Base-by-base conservation (phyloP, 2,329 filamentous ascomycete genomes). In the Teratosphaeria epicoccoides region DNA sequence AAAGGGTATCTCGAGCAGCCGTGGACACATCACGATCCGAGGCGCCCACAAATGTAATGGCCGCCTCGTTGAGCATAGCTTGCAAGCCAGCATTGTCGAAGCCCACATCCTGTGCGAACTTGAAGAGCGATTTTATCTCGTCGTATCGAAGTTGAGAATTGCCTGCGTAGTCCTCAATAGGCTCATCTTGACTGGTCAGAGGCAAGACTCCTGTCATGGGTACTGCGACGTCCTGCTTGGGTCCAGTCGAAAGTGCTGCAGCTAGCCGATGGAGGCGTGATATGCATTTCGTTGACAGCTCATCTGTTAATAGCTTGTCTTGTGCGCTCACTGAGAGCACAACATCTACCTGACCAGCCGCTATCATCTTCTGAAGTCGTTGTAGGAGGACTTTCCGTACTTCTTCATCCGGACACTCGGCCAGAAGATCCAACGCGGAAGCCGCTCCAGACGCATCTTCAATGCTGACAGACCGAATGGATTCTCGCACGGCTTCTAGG, bases 401-500 rank as follows among this genome's bases (percentile, higher is more conserved):
- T 24, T 52, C 52, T 10, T 52, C 45, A 43, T 57, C 54, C 6
- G 54, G 56, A 22, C 33, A 46, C 20, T 53, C 37, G 6, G 25
- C 17, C 6, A 51, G 37, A 26, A 55, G 28, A 5, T 50, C 24
- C 11, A 48, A 6, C 24, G 49, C 50, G 17, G 47, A 24, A 14
- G 23, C 25, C 23, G 24, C 14, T 24, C 40, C 23, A 20, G 24
- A 43, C 11, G 25, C 9, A 22, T 33, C 25, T 22, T 37, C 20
- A 4, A 24, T n/a, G 22, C 28, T 49, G 10, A 49, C n/a, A 11
- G 28, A 33, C 11, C 25, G n/a, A 20, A 55, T 43, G 6, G 49
- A 47, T n/a, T 47, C 43, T 26, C 33, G 50, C n/a, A 63, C 52
- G 14, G 57, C 55, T 28, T 46, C 50, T 7, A 22, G 25, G 20